Evolutionary conservation across 2,329 filamentous ascomycete genomes (phyloP), one percentile per base, ranked within the genome.

Genomic region (Neurospora sp.): DNA sequence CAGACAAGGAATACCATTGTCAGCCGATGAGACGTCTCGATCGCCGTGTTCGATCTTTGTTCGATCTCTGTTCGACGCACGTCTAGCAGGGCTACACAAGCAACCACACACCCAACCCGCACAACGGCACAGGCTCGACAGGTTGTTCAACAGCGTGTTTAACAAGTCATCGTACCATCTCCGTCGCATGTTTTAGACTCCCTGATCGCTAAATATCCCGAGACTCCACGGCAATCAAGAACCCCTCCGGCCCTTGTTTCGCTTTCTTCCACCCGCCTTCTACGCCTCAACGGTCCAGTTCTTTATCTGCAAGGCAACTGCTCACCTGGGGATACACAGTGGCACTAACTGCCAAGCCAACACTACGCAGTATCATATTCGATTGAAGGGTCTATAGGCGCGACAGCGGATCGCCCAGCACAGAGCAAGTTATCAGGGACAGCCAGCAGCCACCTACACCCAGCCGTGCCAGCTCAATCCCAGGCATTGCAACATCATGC

Each of bases 401-500:
- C 52, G 28, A 36, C 52, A 62, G 52, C 52, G 23, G 52, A 62
- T 62, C 52, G 52, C 28, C 28, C 15, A 36, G 52, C 52, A 17
- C 15, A 17, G 52, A 36, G 52, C 28, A 62, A n/a, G 52, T 28
- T 36, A 36, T 62, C 52, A 62, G 15, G 52, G 28, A 62, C 28
- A 36, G 52, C 8, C 52, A 36, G 12, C 23, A 19, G 46, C 52
- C 28, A 62, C 52, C 23, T 62, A 62, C 23, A 62, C 52, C 52
- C 28, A 62, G 28, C 52, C 52, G 23, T n/a, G 23, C 52, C 52
- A 33, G 23, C 52, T 36, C 52, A 62, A 62, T 62, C 36, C 6
- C 46, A 23, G 23, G 11, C 46, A 57, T 57, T 57, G 23, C 52
- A 62, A 17, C 23, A 62, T 70, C 57, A 74, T 73, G 72, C 71